Evolutionary conservation across 1,139 yeast genomes (phyloP).

Genomic region (Suhomyces chickasaworum): DNA sequence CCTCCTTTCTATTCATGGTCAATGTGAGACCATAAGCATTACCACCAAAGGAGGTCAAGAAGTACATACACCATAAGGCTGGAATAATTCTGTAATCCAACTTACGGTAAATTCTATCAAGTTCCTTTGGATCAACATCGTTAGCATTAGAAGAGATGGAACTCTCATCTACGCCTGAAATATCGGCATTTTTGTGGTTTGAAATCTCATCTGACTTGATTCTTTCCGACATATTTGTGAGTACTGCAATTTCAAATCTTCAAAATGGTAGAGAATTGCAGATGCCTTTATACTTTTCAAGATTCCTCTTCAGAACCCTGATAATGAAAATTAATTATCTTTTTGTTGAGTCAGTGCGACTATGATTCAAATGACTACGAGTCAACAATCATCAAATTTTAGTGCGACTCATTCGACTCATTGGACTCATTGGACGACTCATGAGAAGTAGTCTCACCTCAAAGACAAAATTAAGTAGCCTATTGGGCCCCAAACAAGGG

Average conservation of each 20-base stretch:
- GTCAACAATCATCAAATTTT: constrained; percentile 3
- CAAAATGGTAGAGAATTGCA: background rate
- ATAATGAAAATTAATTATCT: background rate
- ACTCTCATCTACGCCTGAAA: constrained; percentile 7
- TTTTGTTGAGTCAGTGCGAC: constrained; percentile 8
- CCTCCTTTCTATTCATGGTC: constrained; percentile 70
- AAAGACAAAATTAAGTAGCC: no score
- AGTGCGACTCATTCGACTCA: background rate
- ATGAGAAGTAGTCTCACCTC: background rate
- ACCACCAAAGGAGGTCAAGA: constrained; percentile 76
- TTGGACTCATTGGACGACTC: background rate
- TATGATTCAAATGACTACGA: constrained; percentile 14
- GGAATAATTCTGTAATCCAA: constrained; percentile 76
- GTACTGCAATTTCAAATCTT: background rate
- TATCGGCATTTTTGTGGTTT: background rate
- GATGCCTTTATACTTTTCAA: constrained; percentile 1
- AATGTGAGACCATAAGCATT: constrained; percentile 77
- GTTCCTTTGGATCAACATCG: constrained; percentile 26
- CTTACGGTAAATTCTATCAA: constrained; percentile 64
- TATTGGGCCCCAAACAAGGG: no score
- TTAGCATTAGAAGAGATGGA: constrained; percentile 6
- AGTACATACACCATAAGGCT: constrained; percentile 79
- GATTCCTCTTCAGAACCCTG: background rate
- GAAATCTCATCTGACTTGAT: background rate
- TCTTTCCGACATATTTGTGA: background rate